These are phyloP conservation scores for Hypholoma fasciculare DNA, from an alignment of 768 basidiomycete species.

Conservation along the genomic window DNA sequence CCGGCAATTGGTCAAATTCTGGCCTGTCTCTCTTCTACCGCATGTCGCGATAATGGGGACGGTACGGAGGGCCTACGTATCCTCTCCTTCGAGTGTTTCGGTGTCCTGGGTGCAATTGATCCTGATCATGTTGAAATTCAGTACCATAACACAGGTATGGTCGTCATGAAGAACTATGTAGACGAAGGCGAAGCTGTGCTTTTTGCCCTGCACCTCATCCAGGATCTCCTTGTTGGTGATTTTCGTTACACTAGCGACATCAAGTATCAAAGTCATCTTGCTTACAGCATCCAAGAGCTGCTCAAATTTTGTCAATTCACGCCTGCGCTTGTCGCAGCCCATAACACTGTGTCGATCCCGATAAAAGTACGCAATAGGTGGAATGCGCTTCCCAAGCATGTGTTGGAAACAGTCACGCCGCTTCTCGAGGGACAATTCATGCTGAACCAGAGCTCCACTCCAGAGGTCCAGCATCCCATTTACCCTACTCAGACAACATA, in stretches of 20 bases:
- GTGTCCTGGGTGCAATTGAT: slow-evolving; percentile 90
- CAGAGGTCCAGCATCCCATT: slow-evolving; percentile 63
- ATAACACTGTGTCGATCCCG: slow-evolving; percentile 49
- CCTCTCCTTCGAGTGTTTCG: slow-evolving; percentile 87
- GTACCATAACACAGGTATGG: slow-evolving; percentile 57
- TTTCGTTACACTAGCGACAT: slow-evolving; percentile 95
- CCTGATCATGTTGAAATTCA: slow-evolving; percentile 86
- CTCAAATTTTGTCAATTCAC: slow-evolving; percentile 86
- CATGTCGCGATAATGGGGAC: slow-evolving; percentile 74
- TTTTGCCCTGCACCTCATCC: slow-evolving; percentile 87
- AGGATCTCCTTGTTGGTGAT: slow-evolving; percentile 81
- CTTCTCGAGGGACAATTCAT: slow-evolving; percentile 72
- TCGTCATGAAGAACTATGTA: slow-evolving; percentile 78
- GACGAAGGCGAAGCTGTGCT: slow-evolving; percentile 73
- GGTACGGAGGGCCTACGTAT: slow-evolving; percentile 64
- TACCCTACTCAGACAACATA: slow-evolving; percentile 80
- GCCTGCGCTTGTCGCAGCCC: slow-evolving; percentile 63
- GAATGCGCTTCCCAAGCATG: slow-evolving; percentile 77
- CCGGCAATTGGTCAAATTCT: slow-evolving; percentile 69
- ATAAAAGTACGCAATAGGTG: slow-evolving; percentile 74
- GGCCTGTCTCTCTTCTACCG: slow-evolving; percentile 63
- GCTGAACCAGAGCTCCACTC: slow-evolving; percentile 42
- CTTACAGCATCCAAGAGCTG: slow-evolving; percentile 91
- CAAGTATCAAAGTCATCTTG: slow-evolving; percentile 85
- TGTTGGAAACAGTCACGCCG: slow-evolving; percentile 84